Base-by-base conservation (phyloP, 2,329 filamentous ascomycete genomes). In the Ophiostoma piceae region DNA sequence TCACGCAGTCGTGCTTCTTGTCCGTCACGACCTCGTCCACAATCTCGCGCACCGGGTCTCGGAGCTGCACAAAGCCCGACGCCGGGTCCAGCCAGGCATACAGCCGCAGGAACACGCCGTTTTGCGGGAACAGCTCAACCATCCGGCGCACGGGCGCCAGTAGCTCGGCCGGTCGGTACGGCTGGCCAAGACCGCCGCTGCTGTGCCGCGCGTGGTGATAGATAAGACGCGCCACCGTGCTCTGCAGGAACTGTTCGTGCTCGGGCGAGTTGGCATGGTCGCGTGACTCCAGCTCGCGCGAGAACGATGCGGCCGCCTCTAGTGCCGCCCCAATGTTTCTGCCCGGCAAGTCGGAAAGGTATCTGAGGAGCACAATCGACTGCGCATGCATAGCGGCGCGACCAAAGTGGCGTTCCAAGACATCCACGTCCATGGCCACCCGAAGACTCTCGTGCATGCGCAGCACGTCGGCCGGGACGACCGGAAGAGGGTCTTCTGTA, bases 11-110 rank as follows among this genome's bases (percentile, higher is more conserved):
- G 11, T 65, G 37, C n/a, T 41, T 77, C 7, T 71, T 41, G 41
- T 19, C 67, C 6, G 76, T 73, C 2, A 87, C 78, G 75, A 84
- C 84, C 76, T 83, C 82, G 26, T 84, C 79, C 12, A 94, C 80
- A 9, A 91, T 79, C 6, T 85, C 82, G n/a, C 91, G 87, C 26
- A 96, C 86, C 22, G 92, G 90, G 74, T 96, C 91, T 72, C 92
- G 86, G 32, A 89, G 85, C 62, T 92, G 86, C 8, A 65, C 62
- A 65, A 65, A 89, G 86, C 6, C 71, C 65, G n/a, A 73, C 64
- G 19, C 71, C 72, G 62, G 73, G 76, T 94, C 89, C 72, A 91
- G 88, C 82, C 89, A 91, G n/a, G 88, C 85, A 73, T 90, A 90
- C 0, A 95, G 80, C 1, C 85, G 82, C 0, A 96, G 83, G 72